A percentile compares a stretch with the other conserved stretches of the same genome.
Evolutionary conservation across 768 basidiomycete genomes (phyloP).

Genomic region (Termitomyces sp.): DNA sequence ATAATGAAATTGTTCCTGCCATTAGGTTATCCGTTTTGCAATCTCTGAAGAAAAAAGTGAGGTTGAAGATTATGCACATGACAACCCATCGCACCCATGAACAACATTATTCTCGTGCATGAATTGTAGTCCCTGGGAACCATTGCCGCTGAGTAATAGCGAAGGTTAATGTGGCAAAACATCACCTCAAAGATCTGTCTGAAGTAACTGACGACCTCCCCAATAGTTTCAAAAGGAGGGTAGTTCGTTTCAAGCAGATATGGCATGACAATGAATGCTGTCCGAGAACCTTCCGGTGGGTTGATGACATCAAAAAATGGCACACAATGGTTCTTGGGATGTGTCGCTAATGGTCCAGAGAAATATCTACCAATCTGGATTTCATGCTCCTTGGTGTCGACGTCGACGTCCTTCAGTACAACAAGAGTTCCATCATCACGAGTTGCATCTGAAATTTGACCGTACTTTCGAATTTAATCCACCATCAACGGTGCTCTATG

Average conservation of each 20-base stretch:
- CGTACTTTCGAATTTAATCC: background rate
- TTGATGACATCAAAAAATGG: background rate
- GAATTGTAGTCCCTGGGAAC: background rate
- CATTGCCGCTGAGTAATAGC: background rate
- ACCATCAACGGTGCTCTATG: too few species aligned
- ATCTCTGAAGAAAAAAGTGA: background rate
- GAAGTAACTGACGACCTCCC: background rate
- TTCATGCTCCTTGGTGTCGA: background rate
- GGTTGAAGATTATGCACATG: background rate
- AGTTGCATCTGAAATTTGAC: background rate
- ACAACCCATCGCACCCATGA: background rate
- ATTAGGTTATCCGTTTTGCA: background rate
- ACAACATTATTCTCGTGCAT: background rate
- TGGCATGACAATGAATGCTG: background rate
- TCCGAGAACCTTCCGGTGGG: background rate
- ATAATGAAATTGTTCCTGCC: background rate
- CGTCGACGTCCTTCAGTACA: background rate
- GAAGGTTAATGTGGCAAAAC: background rate
- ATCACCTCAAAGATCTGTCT: background rate
- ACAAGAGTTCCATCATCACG: background rate
- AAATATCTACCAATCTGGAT: background rate
- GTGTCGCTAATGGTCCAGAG: background rate
- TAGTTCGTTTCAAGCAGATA: background rate
- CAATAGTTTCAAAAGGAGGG: background rate
- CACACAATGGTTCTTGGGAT: background rate